Percentiles rank a stretch among this genome's conserved stretches.
These are phyloP conservation scores for Bocquillonia castaneifolia DNA, from an alignment of 441 rosid species.

Conservation along the genomic window DNA sequence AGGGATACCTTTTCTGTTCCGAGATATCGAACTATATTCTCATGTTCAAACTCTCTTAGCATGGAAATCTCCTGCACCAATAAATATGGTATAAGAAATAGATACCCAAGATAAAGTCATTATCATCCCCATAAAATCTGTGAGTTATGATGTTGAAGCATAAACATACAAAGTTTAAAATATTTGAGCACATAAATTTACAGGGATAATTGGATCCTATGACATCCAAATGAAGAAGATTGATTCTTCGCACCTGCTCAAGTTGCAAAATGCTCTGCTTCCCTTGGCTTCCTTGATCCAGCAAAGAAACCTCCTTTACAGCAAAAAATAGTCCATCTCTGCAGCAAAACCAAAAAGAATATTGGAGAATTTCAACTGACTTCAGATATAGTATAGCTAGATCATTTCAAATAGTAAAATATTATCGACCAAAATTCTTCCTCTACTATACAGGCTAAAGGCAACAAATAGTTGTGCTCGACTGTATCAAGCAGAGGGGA, in stretches of 20 bases:
- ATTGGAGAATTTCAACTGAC: background rate
- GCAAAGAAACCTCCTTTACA: slow-evolving; percentile 45
- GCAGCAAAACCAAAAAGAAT: slow-evolving; percentile 6
- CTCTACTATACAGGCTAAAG: background rate
- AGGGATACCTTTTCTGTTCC: slow-evolving; percentile 71
- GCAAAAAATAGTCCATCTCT: slow-evolving; percentile 47
- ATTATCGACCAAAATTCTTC: background rate
- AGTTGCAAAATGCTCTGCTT: slow-evolving; percentile 41
- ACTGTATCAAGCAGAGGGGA: background rate
- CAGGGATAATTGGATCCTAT: background rate
- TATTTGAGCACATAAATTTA: background rate
- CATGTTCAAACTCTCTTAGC: slow-evolving; percentile 70
- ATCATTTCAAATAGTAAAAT: background rate
- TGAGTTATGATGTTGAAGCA: background rate
- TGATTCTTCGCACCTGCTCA: slow-evolving; percentile 32
- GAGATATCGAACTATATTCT: slow-evolving; percentile 71
- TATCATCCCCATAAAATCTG: background rate
- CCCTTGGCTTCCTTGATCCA: slow-evolving; percentile 39
- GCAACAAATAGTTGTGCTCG: background rate
- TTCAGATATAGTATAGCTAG: background rate
- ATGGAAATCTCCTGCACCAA: slow-evolving; percentile 67
- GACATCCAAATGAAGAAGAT: background rate
- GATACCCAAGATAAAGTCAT: background rate
- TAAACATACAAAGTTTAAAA: background rate
- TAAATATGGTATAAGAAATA: background rate